Percentiles rank a stretch among this genome's conserved stretches.
These are phyloP conservation scores for Arxiozyma heterogenica DNA, from an alignment of 1,139 yeast species.

Conservation along the genomic window DNA sequence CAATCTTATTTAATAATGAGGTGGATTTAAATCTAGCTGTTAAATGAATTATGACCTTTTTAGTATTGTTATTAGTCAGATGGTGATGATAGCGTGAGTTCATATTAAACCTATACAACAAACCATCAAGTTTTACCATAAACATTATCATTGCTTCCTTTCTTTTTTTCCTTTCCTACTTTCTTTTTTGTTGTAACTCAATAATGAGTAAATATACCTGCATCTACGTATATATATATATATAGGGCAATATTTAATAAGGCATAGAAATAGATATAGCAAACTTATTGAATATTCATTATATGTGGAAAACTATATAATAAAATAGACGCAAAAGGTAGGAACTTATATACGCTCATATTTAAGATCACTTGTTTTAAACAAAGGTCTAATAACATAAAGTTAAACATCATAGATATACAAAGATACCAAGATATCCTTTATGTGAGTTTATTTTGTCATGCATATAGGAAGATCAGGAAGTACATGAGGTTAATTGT, in stretches of 20 bases:
- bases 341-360: background rate
- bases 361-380: no score
- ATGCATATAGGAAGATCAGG: no score
- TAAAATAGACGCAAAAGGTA: background rate
- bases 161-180: no score
- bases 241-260: no score
- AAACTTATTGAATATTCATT: background rate
- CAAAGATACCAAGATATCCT: background rate
- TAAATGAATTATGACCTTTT: background rate
- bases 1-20: slow-evolving; percentile 14
- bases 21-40: background rate
- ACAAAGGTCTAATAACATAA: no score
- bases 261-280: background rate
- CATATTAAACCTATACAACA: background rate
- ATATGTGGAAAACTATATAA: background rate
- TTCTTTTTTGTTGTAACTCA: background rate
- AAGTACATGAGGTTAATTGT: no score
- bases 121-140: background rate
- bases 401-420: background rate
- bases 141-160: background rate
- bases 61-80: background rate
- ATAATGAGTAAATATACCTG: background rate
- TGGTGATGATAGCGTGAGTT: background rate
- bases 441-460: no score
- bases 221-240: no score